These are phyloP conservation scores for Arabidopsis arenosa DNA, from an alignment of 345 rosid genomes.

Conservation along the genomic window DNA sequence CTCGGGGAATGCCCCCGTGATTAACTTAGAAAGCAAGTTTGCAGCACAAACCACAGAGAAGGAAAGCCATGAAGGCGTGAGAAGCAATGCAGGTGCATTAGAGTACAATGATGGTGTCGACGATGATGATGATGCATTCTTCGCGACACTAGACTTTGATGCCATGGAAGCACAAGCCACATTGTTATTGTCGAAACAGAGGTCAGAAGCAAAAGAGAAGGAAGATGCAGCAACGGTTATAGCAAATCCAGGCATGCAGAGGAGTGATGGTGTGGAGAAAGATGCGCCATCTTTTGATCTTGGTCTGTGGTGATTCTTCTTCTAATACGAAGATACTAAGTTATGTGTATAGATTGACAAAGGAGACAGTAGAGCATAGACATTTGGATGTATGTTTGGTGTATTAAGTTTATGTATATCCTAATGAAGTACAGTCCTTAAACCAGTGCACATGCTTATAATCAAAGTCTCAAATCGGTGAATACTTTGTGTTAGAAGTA, in stretches of 20 bases:
- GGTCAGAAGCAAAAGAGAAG: constrained; percentile 46
- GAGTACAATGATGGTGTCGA: constrained; percentile 38
- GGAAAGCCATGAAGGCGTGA: constrained; percentile 35
- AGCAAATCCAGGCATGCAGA: constrained; percentile 15
- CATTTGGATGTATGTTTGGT: constrained; percentile 7
- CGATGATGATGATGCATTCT: constrained; percentile 76
- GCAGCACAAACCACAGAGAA: constrained; percentile 36
- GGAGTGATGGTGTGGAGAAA: constrained; percentile 36
- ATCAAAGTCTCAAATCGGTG: background rate
- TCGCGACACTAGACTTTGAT: constrained; percentile 73
- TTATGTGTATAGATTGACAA: constrained; percentile 27
- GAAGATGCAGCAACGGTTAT: constrained; percentile 40
- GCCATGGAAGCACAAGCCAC: constrained; percentile 87
- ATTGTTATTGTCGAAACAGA: constrained; percentile 54
- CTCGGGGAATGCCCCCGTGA: constrained; percentile 50
- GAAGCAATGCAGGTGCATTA: constrained; percentile 40
- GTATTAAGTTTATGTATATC: background rate
- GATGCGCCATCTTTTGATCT: constrained; percentile 87
- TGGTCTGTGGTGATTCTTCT: constrained; percentile 58
- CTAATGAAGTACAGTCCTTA: background rate
- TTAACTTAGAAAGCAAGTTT: constrained; percentile 67
- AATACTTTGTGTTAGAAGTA: background rate
- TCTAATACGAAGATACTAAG: background rate
- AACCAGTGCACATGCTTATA: background rate
- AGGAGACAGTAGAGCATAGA: background rate